Evolutionary conservation across 116 monocot genomes (phyloP).

Genomic region (Iris pallida): DNA sequence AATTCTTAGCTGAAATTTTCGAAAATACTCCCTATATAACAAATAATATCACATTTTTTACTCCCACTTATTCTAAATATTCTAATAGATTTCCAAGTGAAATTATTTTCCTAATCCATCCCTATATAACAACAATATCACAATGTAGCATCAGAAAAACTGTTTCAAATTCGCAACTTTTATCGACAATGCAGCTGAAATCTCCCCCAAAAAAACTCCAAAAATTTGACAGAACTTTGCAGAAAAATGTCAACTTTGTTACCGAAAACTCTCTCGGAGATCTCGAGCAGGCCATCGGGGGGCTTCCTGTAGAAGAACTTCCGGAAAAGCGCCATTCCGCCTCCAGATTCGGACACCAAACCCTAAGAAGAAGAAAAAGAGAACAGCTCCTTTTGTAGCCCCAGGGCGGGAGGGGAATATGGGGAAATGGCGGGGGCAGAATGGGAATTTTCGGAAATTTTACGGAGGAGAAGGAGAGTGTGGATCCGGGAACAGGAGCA

Average conservation of each 20-base stretch:
- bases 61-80: no score
- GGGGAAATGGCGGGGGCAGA: neutral
- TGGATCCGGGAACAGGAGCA: constrained; percentile 14
- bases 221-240: neutral
- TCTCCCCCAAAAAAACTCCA: neutral
- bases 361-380: constrained; percentile 1
- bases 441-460: neutral
- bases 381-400: neutral
- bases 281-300: constrained; percentile 74
- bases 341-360: constrained; percentile 13
- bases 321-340: constrained; percentile 54
- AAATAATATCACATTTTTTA: no score
- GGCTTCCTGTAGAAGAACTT: constrained; percentile 65
- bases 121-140: no score
- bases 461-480: no score
- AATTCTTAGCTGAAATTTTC: no score
- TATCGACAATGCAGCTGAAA: neutral
- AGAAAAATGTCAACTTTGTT: constrained; percentile 8
- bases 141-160: neutral
- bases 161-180: neutral
- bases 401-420: neutral
- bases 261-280: constrained; percentile 67
- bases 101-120: no score
- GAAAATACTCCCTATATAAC: no score
- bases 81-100: no score